Conservation (phyloP, 257 asterid species). For the Vinca minor region DNA sequence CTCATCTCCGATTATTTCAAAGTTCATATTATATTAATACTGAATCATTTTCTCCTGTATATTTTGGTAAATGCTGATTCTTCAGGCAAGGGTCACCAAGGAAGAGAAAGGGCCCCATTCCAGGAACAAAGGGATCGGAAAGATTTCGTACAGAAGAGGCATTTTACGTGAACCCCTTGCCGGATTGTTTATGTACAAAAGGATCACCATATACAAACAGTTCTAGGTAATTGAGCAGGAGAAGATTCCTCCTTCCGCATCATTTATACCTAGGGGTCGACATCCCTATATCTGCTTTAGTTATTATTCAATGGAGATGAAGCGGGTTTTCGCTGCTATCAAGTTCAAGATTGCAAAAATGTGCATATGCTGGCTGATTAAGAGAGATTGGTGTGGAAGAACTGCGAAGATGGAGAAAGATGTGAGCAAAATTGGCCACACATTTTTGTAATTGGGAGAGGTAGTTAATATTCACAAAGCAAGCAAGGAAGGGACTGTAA, state of each 20-base stretch:
- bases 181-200: constrained; percentile 80
- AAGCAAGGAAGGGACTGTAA: background rate
- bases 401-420: background rate
- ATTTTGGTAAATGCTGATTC: constrained; percentile 4
- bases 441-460: background rate
- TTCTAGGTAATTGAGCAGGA: constrained; percentile 24
- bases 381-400: background rate
- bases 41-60: background rate
- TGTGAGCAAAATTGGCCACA: background rate
- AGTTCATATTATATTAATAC: background rate
- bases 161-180: constrained; percentile 82
- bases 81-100: constrained; percentile 93
- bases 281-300: background rate
- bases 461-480: background rate
- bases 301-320: constrained; percentile 13
- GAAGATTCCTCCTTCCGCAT: background rate
- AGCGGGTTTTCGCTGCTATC: constrained; percentile 8
- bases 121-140: constrained; percentile 88
- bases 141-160: constrained; percentile 92
- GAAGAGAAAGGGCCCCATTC: constrained; percentile 83
- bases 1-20: background rate
- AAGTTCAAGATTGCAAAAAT: background rate
- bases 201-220: constrained; percentile 23
- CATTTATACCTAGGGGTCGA: background rate
- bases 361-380: constrained; percentile 15